Evolutionary conservation across 768 basidiomycete species (phyloP), one percentile per base, ranked within the genome.

Genomic region (Neoboletus magnificus): DNA sequence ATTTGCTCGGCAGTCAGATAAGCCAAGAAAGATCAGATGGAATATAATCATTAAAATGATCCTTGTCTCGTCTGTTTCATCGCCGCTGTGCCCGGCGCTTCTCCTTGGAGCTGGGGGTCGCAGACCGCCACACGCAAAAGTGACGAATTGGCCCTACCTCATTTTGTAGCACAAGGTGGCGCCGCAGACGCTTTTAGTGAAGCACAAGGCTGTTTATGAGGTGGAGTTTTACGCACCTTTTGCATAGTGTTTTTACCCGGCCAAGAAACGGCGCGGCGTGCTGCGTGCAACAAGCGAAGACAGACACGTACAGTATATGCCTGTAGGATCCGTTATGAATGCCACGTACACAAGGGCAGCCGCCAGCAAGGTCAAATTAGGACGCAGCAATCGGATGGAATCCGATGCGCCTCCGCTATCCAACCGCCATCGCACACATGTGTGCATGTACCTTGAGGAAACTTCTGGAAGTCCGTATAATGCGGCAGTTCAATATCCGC

Each of bases 401-500:
- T 50, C 61, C 55, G 66, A 62, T 62, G 43, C 36, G 33, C 53
- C 56, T 56, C 45, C 59, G 59, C 30, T 32, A 56, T 57, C 43
- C 51, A 52, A 42, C 59, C 54, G 41, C 63, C 46, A 61, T 60
- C 54, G 59, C 54, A 55, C 54, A 55, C 52, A 50, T 56, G 52
- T 41, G 52, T 54, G 55, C 37, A 55, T 55, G 55, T 46, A 57
- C 57, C 57, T 63, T 52, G 57, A 12, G 5, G 46, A 48, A 50
- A 39, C 65, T 64, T 69, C 67, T 60, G 48, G 58, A 67, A 67
- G 65, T 44, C 67, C 60, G 65, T 60, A 47, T 50, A 55, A 36
- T 23, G 59, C 67, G 67, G 59, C 65, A 67, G 58, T 60, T 69
- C 65, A 58, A 67, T 69, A 65, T 67, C 67, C 65, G 66, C 57